Base-by-base conservation (phyloP, 2,329 filamentous ascomycete genomes). In the Amesomyces nigricolor region DNA sequence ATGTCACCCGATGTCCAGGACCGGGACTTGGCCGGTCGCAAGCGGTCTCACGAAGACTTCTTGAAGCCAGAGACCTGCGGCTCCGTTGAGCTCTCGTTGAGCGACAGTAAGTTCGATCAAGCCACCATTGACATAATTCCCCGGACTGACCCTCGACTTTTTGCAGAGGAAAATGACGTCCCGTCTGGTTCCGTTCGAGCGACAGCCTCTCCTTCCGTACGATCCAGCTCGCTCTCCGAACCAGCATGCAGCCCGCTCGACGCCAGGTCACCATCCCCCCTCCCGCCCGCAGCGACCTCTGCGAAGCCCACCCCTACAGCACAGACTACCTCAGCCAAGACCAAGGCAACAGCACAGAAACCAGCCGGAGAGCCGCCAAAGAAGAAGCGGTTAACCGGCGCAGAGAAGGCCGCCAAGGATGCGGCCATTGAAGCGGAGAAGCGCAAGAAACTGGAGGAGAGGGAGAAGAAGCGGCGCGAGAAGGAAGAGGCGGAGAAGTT, bases 371-470 rank as follows among this genome's bases (percentile, higher is more conserved):
- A 67, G 30, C 65, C 68, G 3, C 61, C 70, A 2, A 62, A 70
- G 26, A 80, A 78, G 61, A 80, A 78, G 49, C 77, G 76, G 60
- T 71, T 75, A 16, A 78, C 73, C 2, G 58, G 68, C 0, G 70
- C 67, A 13, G 74, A 77, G 58, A 75, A 71, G 30, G 61, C 63
- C 35, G 66, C 70, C 13, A 69, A 22, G 19, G 52, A 67, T 32
- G 64, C 61, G 66, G 64, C 52, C 14, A 67, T 66, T 44, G 66
- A 69, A 3, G 71, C 65, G 0, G 68, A 71, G 51, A 65, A 63
- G 39, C 61, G 61, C 13, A 67, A 66, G 1, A 35, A 35, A 13
- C 32, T 5, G 32, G 32, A 35, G 32, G 32, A 35, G 32, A 4
- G 32, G 9, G 32, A 35, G 32, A 9, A 70, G 53, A 68, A 67